Conservation (phyloP, 441 rosid genomes). For the Mallotus repandus region DNA sequence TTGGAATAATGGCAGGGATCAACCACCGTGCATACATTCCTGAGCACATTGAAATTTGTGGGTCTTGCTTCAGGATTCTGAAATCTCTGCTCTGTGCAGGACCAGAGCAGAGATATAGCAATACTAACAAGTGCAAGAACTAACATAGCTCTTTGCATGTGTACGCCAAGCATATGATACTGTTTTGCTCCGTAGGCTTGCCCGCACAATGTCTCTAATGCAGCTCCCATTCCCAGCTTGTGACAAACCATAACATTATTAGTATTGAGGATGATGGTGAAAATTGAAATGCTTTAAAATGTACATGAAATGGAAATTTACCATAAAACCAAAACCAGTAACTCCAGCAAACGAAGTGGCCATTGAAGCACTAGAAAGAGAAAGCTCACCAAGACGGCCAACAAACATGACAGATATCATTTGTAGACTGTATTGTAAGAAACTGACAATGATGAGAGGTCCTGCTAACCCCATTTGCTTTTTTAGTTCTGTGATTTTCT, state of each 20-base stretch:
- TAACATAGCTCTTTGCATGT: constrained; percentile 45
- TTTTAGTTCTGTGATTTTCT: constrained; percentile 40
- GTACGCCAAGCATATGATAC: constrained; percentile 42
- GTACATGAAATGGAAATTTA: constrained; percentile 9
- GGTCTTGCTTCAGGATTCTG: constrained; percentile 34
- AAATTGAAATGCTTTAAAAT: too few species aligned
- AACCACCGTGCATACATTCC: constrained; percentile 38
- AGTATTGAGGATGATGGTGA: too few species aligned
- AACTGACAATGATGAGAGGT: constrained; percentile 43
- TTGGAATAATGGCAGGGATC: constrained; percentile 40
- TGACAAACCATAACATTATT: neutral
- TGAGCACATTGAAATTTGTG: constrained; percentile 31
- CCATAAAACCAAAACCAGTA: constrained; percentile 50
- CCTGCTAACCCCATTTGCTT: constrained; percentile 40
- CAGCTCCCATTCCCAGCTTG: constrained; percentile 49
- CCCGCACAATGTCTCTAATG: constrained; percentile 44
- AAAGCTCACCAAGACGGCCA: constrained; percentile 47
- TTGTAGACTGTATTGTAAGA: constrained; percentile 43
- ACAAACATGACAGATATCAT: constrained; percentile 45
- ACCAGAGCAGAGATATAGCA: constrained; percentile 37
- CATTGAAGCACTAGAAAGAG: constrained; percentile 55
- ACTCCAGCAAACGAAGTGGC: constrained; percentile 58
- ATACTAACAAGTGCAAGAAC: constrained; percentile 30
- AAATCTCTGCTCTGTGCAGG: constrained; percentile 30
- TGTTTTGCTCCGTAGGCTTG: constrained; percentile 48